Evolutionary conservation across 768 basidiomycete species (phyloP).

Genomic region (Tylopilus sp.): DNA sequence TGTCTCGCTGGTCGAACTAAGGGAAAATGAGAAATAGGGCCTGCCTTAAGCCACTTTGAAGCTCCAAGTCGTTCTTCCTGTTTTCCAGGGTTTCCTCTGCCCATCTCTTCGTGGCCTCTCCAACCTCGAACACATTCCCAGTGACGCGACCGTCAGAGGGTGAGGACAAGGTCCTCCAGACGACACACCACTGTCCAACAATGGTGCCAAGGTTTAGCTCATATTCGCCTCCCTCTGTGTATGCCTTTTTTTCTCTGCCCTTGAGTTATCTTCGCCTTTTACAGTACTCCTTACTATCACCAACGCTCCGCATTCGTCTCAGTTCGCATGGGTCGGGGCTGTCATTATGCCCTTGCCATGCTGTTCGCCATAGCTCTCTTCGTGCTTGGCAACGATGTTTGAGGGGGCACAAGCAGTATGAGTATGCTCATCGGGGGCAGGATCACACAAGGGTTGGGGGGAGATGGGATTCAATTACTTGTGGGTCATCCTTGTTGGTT

Average conservation of each 20-base stretch:
- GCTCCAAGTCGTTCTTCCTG: no score
- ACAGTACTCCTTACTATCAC: slow-evolving; percentile 44
- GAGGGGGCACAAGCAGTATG: slow-evolving; percentile 41
- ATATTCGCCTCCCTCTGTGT: slow-evolving; percentile 29
- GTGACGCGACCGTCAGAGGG: not conserved
- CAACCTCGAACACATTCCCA: not conserved
- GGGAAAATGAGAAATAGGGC: no score
- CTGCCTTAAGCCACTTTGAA: not conserved
- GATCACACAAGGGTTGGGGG: slow-evolving; percentile 39
- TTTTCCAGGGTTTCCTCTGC: not conserved
- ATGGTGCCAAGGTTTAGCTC: slow-evolving; percentile 12
- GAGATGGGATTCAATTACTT: slow-evolving; percentile 37
- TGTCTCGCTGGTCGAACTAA: no score
- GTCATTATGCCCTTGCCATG: slow-evolving; percentile 40
- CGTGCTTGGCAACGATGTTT: slow-evolving; percentile 40
- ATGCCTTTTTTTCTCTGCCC: slow-evolving; percentile 29
- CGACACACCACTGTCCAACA: not conserved
- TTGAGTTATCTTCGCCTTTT: slow-evolving; percentile 32
- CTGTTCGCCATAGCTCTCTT: slow-evolving; percentile 34
- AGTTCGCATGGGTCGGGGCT: slow-evolving; percentile 45
- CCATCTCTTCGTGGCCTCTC: not conserved
- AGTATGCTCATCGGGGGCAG: slow-evolving; percentile 41
- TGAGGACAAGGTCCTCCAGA: not conserved
- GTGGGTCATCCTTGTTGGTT: slow-evolving; percentile 42
- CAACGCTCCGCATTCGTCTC: slow-evolving; percentile 31